Base-by-base conservation (phyloP, 768 basidiomycete genomes). In the Boletellus sp. region DNA sequence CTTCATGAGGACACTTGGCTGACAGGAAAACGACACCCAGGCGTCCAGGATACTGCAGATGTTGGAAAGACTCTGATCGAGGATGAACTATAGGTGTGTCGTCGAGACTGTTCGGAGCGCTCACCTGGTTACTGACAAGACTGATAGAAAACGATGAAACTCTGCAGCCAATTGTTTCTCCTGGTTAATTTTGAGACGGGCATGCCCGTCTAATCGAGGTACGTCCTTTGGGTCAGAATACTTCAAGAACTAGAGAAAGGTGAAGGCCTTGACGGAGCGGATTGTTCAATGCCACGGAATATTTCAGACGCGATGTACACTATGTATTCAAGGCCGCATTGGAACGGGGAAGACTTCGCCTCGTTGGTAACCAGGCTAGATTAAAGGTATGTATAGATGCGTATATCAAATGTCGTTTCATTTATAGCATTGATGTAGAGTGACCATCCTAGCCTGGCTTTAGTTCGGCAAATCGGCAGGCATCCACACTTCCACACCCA, bases 221-320 rank as follows among this genome's bases (percentile, higher is more conserved):
- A 37, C 4, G 31, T 42, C 13, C 4, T 2, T 2, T 7, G 9
- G 19, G n/a, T 36, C 16, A 13, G 2, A 2, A 6, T 45, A 4
- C 37, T 6, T 17, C 16, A 2, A 6, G 4, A 8, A 24, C 6
- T 35, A 9, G 5, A 15, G 15, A 24, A 31, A 10, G 36, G 28
- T 4, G 23, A n/a, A 23, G 4, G 6, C 24, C 19, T 42, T 16
- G 35, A 13, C 24, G 42, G 48, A 37, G 16, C 42, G n/a, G 32
- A 31, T 3, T 59, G 53, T 59, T 59, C 35, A 45, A 48, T 20
- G 49, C 57, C 2, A 17, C 43, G 16, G 48, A 51, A 9, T 23
- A 55, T n/a, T 59, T 59, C 26, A 42, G 45, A 8, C 23, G 19
- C 3, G 57, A 59, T 7, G 38, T 35, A 9, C 54, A 55, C 31